Conservation (phyloP, 768 basidiomycete genomes). For the button mushroom (Agaricus bisporus) region DNA sequence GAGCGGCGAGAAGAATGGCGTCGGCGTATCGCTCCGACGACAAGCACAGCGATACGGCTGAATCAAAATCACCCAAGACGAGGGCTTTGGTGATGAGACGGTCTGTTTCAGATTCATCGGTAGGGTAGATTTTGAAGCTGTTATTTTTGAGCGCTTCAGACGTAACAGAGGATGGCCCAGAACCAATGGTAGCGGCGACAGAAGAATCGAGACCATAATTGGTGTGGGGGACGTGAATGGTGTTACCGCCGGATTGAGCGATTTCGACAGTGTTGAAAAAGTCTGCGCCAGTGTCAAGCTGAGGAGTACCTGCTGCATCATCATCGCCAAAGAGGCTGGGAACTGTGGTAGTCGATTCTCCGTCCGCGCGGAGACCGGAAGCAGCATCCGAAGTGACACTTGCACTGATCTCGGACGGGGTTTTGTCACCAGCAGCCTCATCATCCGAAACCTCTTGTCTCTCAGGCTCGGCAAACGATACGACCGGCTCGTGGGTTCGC, state of each 20-base stretch:
- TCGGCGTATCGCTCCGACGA: conserved; percentile 89
- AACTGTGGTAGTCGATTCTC: conserved; percentile 79
- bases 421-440: conserved; percentile 39
- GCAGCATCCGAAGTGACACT: conserved; percentile 60
- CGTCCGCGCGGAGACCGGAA: conserved; percentile 50
- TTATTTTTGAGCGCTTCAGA: conserved; percentile 71
- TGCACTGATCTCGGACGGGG: conserved; percentile 70
- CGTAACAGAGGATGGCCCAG: conserved; percentile 75
- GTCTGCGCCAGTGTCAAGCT: conserved; percentile 64
- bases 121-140: conserved; percentile 87
- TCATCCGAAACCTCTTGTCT: conserved; percentile 35
- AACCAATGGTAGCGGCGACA: conserved; percentile 94
- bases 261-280: conserved; percentile 83
- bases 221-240: conserved; percentile 67
- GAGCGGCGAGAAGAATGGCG: conserved; percentile 88
- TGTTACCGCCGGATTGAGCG: conserved; percentile 35
- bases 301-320: conserved; percentile 52
- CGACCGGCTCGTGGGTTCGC: conserved; percentile 64
- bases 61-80: conserved; percentile 92
- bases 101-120: conserved; percentile 83
- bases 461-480: conserved; percentile 81
- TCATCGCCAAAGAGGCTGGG: conserved; percentile 89
- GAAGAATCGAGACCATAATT: conserved; percentile 82
- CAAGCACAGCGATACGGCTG: conserved; percentile 87
- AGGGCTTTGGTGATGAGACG: conserved; percentile 86